Percentiles rank a stretch among this genome's conserved stretches.
phyloP scores from a whole-genome alignment of 2,329 filamentous ascomycete genomes.

The Diaporthe velutina region DNA sequence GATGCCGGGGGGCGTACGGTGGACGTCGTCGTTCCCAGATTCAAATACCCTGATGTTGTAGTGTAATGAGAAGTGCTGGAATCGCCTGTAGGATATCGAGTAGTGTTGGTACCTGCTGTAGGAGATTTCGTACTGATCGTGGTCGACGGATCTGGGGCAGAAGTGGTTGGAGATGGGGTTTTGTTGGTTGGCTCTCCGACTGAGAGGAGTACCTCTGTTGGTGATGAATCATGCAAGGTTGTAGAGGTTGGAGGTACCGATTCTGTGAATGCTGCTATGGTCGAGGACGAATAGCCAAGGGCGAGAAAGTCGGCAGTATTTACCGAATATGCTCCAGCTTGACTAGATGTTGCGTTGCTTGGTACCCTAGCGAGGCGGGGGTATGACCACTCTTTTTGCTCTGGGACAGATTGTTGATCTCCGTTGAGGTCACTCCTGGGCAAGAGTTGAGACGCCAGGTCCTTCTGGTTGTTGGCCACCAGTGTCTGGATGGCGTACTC shows the following conservation, averaged over 20 bases:
- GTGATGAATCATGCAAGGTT: neutral
- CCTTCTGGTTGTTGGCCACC: neutral
- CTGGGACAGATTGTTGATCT: neutral
- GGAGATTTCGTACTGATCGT: too few species aligned
- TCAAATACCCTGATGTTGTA: neutral
- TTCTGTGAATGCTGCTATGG: neutral
- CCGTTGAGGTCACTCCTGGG: neutral
- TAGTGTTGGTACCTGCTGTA: too few species aligned
- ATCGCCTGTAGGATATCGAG: too few species aligned
- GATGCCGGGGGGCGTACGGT: neutral
- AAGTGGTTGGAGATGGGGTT: neutral
- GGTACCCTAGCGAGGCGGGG: neutral
- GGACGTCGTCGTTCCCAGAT: neutral
- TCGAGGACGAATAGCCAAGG: neutral
- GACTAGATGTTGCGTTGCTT: neutral
- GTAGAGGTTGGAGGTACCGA: neutral
- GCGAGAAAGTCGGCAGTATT: neutral
- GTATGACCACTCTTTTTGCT: neutral
- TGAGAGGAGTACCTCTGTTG: neutral
- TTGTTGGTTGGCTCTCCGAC: neutral
- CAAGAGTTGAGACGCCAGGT: neutral
- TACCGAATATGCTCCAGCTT: neutral
- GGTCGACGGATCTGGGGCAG: neutral
- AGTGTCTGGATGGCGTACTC: conserved; percentile 29
- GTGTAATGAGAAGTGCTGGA: too few species aligned